These are phyloP conservation scores for Stereum hirsutum DNA, from an alignment of 1,284 basidiomycete species.

Conservation along the genomic window DNA sequence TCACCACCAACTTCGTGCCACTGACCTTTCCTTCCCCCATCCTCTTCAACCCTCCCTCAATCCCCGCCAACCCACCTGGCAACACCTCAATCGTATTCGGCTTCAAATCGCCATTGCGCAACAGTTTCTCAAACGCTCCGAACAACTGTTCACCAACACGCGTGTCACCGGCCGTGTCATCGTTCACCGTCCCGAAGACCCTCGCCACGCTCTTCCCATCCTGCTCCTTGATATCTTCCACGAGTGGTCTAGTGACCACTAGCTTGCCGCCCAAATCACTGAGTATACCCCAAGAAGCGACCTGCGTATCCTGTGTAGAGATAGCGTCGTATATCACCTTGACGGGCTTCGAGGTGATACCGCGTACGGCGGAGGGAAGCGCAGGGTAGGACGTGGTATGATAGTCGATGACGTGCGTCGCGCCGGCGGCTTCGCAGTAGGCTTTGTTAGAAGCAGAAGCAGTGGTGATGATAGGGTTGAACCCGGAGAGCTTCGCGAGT, in stretches of 20 bases:
- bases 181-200: not conserved
- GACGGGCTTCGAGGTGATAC: not conserved
- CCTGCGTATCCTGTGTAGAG: not conserved
- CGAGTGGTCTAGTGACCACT: not conserved
- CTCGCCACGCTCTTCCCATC: not conserved
- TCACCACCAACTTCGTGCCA: slow-evolving; percentile 39
- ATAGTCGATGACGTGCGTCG: not conserved
- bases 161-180: slow-evolving; percentile 25
- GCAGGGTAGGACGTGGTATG: not conserved
- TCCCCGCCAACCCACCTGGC: slow-evolving; percentile 34
- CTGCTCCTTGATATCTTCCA: not conserved
- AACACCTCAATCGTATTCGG: slow-evolving; percentile 29
- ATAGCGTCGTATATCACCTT: not conserved
- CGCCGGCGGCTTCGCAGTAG: not conserved
- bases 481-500: not conserved
- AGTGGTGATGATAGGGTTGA: not conserved
- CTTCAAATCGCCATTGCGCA: slow-evolving; percentile 14
- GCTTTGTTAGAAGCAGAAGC: not conserved
- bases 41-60: slow-evolving; percentile 31
- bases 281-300: not conserved
- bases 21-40: slow-evolving; percentile 34
- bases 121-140: slow-evolving; percentile 5
- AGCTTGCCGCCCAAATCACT: not conserved
- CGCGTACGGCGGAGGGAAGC: not conserved
- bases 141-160: slow-evolving; percentile 4